phyloP scores from a whole-genome alignment of 495 filamentous ascomycete species.

The Parathielavia appendiculata region DNA sequence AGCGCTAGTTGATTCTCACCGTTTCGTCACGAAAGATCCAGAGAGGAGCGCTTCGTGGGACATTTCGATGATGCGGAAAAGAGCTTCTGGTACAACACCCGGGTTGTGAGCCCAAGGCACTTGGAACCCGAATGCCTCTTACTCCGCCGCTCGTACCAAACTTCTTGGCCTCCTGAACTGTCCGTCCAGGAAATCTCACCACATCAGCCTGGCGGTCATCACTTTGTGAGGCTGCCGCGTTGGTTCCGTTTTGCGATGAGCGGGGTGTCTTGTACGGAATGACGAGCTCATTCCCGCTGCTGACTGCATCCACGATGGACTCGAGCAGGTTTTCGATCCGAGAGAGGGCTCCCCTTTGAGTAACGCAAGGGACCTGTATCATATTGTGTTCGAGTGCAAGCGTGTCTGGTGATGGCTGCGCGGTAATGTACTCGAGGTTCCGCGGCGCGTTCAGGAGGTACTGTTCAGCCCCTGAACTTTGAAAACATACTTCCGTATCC shows the following conservation, averaged over 20 bases:
- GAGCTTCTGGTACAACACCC: conserved; percentile 28
- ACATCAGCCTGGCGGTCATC: conserved; percentile 14
- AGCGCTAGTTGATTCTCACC: conserved; percentile 42
- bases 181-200: conserved; percentile 40
- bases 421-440: neutral
- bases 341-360: conserved; percentile 35
- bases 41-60: conserved; percentile 62
- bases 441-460: neutral
- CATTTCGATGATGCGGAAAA: conserved; percentile 64
- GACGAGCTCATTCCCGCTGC: conserved; percentile 37
- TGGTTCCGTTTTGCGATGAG: neutral
- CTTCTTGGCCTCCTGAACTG: conserved; percentile 30
- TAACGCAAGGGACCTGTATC: conserved; percentile 10
- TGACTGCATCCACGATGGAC: conserved; percentile 45
- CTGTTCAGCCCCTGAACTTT: neutral
- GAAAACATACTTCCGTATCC: conserved; percentile 12
- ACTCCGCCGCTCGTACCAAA: conserved; percentile 34
- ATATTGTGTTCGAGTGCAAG: neutral
- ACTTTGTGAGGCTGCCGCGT: neutral
- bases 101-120: neutral
- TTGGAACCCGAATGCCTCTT: neutral
- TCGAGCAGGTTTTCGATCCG: conserved; percentile 52
- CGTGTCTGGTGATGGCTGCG: neutral
- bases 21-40: conserved; percentile 66
- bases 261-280: conserved; percentile 37